These are phyloP conservation scores for Iberis pinnata DNA, from an alignment of 345 rosid species.

Conservation along the genomic window DNA sequence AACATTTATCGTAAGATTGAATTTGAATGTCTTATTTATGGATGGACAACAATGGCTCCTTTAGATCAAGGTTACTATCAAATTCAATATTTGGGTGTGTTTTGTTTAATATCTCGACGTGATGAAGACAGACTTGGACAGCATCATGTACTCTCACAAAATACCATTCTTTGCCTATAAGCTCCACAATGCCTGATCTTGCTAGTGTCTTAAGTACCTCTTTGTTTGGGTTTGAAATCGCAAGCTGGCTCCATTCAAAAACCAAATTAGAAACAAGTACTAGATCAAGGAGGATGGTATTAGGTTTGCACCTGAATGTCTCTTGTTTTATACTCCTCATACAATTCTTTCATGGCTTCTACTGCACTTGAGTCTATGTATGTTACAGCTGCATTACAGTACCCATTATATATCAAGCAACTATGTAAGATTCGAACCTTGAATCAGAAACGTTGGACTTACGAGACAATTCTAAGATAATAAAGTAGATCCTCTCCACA, in stretches of 20 bases:
- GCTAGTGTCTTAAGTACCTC: conserved; percentile 60
- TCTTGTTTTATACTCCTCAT: conserved; percentile 74
- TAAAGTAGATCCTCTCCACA: conserved; percentile 64
- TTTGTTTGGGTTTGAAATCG: conserved; percentile 76
- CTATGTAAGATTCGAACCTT: neutral
- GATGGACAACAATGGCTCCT: conserved; percentile 49
- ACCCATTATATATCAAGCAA: neutral
- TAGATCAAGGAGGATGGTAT: neutral
- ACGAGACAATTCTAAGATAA: conserved; percentile 93
- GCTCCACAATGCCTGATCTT: conserved; percentile 65
- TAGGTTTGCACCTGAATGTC: conserved; percentile 56
- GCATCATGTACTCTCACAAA: conserved; percentile 92
- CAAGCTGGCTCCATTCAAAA: conserved; percentile 45
- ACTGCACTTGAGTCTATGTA: conserved; percentile 85
- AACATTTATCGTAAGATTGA: neutral
- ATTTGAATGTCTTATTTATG: neutral
- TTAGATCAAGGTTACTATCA: conserved; percentile 31
- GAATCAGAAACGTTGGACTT: conserved; percentile 32
- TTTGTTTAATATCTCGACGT: conserved; percentile 38
- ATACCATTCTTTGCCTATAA: conserved; percentile 85
- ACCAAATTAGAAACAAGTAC: neutral
- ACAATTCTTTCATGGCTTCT: conserved; percentile 80
- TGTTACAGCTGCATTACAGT: conserved; percentile 56
- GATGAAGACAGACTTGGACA: conserved; percentile 86
- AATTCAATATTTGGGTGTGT: conserved; percentile 34